Evolutionary conservation across 768 basidiomycete genomes (phyloP), one percentile per base, ranked within the genome.

Genomic region (Sistotremastrum niveocremeum): DNA sequence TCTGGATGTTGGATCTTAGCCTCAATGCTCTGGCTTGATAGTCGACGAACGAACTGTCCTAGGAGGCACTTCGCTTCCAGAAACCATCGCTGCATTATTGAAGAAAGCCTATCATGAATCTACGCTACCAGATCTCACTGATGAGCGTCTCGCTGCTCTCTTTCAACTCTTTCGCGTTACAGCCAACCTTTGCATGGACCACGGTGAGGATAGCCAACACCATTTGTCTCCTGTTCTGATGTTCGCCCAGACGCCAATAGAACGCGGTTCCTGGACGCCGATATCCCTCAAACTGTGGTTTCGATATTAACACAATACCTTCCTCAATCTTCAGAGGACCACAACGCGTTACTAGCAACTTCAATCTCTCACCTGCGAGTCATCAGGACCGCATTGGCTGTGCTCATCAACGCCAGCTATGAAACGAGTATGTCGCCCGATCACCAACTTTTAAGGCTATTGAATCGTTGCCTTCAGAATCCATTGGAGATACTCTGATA

Each of bases 141-240:
- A 67, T 31, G 50, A 61, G n/a, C 71, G 68, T 48, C 67, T 74
- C 42, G 56, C 71, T 6, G 71, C 73, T 7, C 66, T 79, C 28
- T 74, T 73, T 49, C 83, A 89, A 57, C 62, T 87, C 32, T 71
- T 90, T 45, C 73, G 87, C 47, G 77, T 87, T 9, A 77, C 77
- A 29, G 87, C 87, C 8, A 90, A 90, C 61, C 62, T 90, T 11
- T 87, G 84, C 60, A 79, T 86, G 64, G 84, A 90, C 57, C 84
- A 89, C 54, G 78, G 84, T 79, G 52, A 49, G 75, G 29, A n/a
- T 30, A 39, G 35, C 32, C 36, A 46, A 12, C 43, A 12, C 41
- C 5, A 40, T 20, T 42, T 11, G 45, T 33, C 34, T 41, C 40
- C 37, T 42, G 51, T 9, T 33, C 44, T 44, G 48, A 48, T 47